phyloP scores from a whole-genome alignment of 1,284 basidiomycete genomes.

The Irpex lacteus region DNA sequence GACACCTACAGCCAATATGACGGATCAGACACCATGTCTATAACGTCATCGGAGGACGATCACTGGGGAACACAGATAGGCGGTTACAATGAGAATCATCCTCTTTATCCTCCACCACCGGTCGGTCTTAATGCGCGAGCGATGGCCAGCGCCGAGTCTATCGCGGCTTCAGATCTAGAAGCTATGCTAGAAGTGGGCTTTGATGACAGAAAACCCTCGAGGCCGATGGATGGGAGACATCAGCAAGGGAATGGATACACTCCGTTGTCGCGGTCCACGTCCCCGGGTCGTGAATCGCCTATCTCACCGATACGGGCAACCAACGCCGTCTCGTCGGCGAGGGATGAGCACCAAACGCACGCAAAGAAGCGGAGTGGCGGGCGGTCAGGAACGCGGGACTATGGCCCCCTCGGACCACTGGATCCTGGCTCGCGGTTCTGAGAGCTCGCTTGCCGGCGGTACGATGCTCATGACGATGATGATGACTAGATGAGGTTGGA shows the following conservation, averaged over 20 bases:
- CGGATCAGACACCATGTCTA: conserved; percentile 72
- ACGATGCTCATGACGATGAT: conserved; percentile 15
- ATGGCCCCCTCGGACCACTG: conserved; percentile 76
- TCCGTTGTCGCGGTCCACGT: conserved; percentile 48
- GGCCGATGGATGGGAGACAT: conserved; percentile 46
- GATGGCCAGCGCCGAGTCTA: conserved; percentile 54
- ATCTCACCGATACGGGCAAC: conserved; percentile 36
- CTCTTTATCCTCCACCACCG: conserved; percentile 80
- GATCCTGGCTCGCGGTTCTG: conserved; percentile 52
- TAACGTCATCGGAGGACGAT: conserved; percentile 89
- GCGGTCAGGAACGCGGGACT: conserved; percentile 44
- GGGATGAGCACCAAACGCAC: conserved; percentile 39
- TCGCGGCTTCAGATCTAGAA: conserved; percentile 78
- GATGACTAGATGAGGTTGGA: conserved; percentile 13
- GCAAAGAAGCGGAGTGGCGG: conserved; percentile 43
- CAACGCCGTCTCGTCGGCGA: conserved; percentile 35
- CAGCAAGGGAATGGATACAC: conserved; percentile 65
- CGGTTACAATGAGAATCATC: conserved; percentile 83
- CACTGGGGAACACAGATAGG: conserved; percentile 88
- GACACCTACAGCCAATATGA: conserved; percentile 65
- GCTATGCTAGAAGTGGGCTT: conserved; percentile 89
- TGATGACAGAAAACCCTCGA: conserved; percentile 55
- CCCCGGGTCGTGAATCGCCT: conserved; percentile 49
- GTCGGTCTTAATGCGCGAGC: conserved; percentile 56
- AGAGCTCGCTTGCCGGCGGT: conserved; percentile 1